Evolutionary conservation across 192 early-diverging fungal genomes (phyloP).

Genomic region (Coemansia sp.): DNA sequence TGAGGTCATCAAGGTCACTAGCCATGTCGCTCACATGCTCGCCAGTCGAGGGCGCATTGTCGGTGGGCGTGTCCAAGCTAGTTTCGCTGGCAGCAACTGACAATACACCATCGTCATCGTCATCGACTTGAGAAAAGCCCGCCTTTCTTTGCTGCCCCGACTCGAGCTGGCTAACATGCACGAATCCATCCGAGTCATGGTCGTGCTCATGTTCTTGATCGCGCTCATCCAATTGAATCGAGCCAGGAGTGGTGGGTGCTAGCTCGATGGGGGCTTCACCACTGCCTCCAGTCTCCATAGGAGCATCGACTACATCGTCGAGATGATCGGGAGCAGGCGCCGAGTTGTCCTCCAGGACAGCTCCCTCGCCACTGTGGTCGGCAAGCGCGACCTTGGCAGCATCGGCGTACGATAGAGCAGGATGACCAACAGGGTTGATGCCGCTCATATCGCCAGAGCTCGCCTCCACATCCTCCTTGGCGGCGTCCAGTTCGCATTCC

Average conservation of each 20-base stretch:
- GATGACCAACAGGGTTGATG: not conserved
- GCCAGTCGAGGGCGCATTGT: not conserved
- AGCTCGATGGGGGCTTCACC: not conserved
- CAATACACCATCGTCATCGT: slow-evolving; percentile 4
- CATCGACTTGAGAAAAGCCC: slow-evolving; percentile 1
- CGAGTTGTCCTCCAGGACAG: not conserved
- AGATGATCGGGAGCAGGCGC: not conserved
- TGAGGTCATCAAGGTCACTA: not conserved
- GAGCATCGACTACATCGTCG: not conserved
- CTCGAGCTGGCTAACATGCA: slow-evolving; percentile 43
- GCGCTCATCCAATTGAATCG: not conserved
- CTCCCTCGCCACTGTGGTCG: not conserved
- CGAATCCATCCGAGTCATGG: slow-evolving; percentile 49
- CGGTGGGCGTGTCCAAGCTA: not conserved
- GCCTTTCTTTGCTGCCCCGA: slow-evolving; percentile 26
- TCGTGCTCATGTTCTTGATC: slow-evolving; percentile 7
- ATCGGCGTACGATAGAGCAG: not conserved
- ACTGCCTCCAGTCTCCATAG: not conserved
- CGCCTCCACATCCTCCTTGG: not conserved
- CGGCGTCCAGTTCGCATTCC: not conserved
- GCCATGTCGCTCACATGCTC: slow-evolving; percentile 3
- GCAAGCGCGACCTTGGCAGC: slow-evolving; percentile 3
- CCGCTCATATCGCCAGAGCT: not conserved
- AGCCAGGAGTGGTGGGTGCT: not conserved
- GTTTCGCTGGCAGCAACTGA: not conserved